phyloP scores from a whole-genome alignment of 2,329 filamentous ascomycete species.

The Endoconidiophora polonica region DNA sequence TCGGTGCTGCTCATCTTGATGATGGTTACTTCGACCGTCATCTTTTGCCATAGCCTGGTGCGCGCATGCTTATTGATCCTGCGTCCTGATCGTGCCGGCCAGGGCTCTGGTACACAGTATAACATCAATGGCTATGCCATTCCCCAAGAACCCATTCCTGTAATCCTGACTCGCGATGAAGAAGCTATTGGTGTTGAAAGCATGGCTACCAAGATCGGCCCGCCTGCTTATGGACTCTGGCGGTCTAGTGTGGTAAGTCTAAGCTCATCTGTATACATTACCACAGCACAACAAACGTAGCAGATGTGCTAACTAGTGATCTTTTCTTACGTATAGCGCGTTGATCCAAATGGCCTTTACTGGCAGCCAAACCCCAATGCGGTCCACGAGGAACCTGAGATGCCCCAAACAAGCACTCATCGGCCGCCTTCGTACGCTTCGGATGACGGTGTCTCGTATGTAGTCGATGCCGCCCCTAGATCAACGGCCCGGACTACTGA shows the following conservation, averaged over 20 bases:
- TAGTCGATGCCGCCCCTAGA: constrained; percentile 48
- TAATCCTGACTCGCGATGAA: constrained; percentile 59
- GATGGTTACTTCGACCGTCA: constrained; percentile 54
- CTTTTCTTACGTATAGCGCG: constrained; percentile 31
- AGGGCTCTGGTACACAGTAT: constrained; percentile 28
- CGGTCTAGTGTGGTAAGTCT: constrained; percentile 59
- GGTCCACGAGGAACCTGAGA: constrained; percentile 15
- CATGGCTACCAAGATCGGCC: constrained; percentile 41
- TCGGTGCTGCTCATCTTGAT: constrained; percentile 67
- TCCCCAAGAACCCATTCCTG: constrained; percentile 57
- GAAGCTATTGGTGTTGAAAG: constrained; percentile 43
- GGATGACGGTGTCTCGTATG: constrained; percentile 58
- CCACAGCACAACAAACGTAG: background rate
- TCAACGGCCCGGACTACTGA: constrained; percentile 34
- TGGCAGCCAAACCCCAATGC: constrained; percentile 50
- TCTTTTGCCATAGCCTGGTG: constrained; percentile 67
- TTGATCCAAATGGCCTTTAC: constrained; percentile 65
- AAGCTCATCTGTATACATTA: no score
- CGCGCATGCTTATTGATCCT: constrained; percentile 52
- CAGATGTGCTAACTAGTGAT: background rate
- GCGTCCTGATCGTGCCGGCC: constrained; percentile 21
- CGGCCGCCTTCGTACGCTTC: constrained; percentile 63
- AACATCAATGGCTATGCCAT: constrained; percentile 47
- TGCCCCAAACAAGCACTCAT: constrained; percentile 17
- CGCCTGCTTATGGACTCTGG: constrained; percentile 78